Percentiles rank a stretch among this genome's conserved stretches.
Evolutionary conservation across 2,329 filamentous ascomycete genomes (phyloP).

Genomic region (Calonectria ilicicola): DNA sequence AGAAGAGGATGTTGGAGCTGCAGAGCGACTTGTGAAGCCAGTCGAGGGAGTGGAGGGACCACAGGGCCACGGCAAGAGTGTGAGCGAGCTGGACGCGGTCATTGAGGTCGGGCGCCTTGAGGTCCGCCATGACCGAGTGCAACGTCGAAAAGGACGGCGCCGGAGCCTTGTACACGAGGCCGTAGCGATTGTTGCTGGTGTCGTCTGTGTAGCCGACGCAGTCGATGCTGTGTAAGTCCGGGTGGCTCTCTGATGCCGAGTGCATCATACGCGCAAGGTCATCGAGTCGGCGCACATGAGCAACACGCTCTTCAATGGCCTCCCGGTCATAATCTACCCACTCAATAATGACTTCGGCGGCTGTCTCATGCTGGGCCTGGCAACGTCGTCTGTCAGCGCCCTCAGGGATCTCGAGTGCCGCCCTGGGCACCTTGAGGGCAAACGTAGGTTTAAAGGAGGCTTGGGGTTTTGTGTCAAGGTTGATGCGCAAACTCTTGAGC

Average conservation of each 20-base stretch:
- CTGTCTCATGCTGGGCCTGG: constrained; percentile 49
- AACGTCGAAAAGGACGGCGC: constrained; percentile 52
- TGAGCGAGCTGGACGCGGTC: constrained; percentile 56
- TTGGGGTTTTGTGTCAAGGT: constrained; percentile 56
- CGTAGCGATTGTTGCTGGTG: constrained; percentile 51
- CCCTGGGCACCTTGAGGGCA: constrained; percentile 53
- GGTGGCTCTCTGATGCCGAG: constrained; percentile 56
- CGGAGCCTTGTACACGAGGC: constrained; percentile 56
- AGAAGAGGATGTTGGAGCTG: constrained; percentile 66
- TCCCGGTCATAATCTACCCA: constrained; percentile 60
- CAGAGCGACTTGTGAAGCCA: constrained; percentile 70
- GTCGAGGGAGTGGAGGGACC: constrained; percentile 65
- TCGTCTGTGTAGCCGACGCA: constrained; percentile 62
- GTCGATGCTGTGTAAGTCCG: constrained; percentile 60
- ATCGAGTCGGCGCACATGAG: constrained; percentile 58
- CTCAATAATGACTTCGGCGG: constrained; percentile 55
- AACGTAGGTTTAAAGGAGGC: constrained; percentile 56
- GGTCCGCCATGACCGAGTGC: constrained; percentile 53
- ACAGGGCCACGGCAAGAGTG: constrained; percentile 57
- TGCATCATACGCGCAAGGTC: constrained; percentile 62
- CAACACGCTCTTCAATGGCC: constrained; percentile 54
- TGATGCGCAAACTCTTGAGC: constrained; percentile 60
- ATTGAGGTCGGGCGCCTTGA: constrained; percentile 59
- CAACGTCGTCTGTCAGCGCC: constrained; percentile 38
- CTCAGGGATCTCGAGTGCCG: constrained; percentile 43